Percentiles rank a stretch among this genome's conserved stretches.
These are phyloP conservation scores for Phytopythium vexans DNA, from an alignment of 352 stramenopile species.

Conservation along the genomic window DNA sequence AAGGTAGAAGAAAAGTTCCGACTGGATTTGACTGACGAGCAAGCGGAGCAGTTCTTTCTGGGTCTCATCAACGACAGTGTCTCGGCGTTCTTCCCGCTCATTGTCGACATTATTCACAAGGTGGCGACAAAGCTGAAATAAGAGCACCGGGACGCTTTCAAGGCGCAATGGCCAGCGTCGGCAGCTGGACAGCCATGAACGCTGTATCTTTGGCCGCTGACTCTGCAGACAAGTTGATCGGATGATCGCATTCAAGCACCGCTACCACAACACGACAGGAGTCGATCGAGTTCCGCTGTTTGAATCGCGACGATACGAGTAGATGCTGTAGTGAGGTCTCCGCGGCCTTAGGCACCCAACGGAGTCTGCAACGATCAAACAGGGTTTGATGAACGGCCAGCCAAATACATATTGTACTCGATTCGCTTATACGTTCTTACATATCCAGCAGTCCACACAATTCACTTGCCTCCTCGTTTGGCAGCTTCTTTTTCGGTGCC, in stretches of 20 bases:
- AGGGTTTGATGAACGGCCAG: slow-evolving; percentile 4
- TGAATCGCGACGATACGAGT: too few species aligned
- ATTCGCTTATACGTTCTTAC: slow-evolving; percentile 1
- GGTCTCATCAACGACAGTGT: slow-evolving; percentile 95
- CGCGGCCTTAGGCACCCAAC: slow-evolving; percentile 1
- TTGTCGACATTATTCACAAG: slow-evolving; percentile 90
- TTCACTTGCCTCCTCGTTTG: slow-evolving; percentile 5
- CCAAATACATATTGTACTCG: too few species aligned
- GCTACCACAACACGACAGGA: too few species aligned
- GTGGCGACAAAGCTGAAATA: slow-evolving; percentile 67
- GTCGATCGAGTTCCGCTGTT: too few species aligned
- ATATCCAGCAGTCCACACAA: slow-evolving; percentile 17
- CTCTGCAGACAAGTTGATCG: too few species aligned
- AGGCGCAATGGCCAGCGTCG: background rate
- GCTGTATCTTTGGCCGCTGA: too few species aligned
- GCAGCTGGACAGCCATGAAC: background rate
- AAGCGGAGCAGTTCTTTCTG: slow-evolving; percentile 97
- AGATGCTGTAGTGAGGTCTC: too few species aligned
- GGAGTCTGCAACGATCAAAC: slow-evolving; percentile 5
- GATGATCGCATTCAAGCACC: too few species aligned
- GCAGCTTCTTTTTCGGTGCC: slow-evolving; percentile 13
- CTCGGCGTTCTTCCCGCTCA: slow-evolving; percentile 85
- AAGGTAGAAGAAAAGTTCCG: slow-evolving; percentile 96
- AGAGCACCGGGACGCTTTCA: background rate
- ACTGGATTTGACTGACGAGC: slow-evolving; percentile 96